Evolutionary conservation across 345 rosid genomes (phyloP), one percentile per base, ranked within the genome.

Genomic region (Cochlearia excelsa): DNA sequence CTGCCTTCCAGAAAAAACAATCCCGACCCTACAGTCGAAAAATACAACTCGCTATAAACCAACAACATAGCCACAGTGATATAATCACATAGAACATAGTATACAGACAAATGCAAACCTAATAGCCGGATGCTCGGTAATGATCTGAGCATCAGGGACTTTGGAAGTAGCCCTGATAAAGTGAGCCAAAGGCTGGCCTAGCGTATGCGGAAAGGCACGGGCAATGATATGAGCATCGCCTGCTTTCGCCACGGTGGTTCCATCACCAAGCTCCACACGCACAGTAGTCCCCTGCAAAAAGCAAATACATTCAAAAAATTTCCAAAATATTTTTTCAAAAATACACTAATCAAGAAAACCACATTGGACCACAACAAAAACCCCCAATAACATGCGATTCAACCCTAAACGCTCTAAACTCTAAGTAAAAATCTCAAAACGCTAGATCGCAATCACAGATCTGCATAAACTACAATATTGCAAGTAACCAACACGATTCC

Each of bases 1-100:
- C 57, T 93, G 99, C 73, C 99, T 86, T 53, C 99, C 99, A 68
- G 88, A 83, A 63, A 93, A 89, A 62, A 89, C 89, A 57, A 93
- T 56, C 59, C 97, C 99, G 1, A 89, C 97, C 86, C 97, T 92
- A 76, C 59, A 35, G 47, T 33, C 35, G 35, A 33, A 68, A 6
- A 61, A 44, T 6, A n/a, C 16, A 69, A 23, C 48, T 37, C 40
- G 30, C 48, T 55, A 1, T 26, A 51, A 33, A 33, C 1, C 54
- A 64, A 49, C 53, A 37, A 40, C 39, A 30, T 1, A 57, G 39
- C 6, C 50, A 2, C 54, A 60, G 31, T 28, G 35, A 28, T 30
- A 59, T 41, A 27, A 9, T 51, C 61, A 68, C 3, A 33, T 50
- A 61, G 44, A 53, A 10, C 8, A 60, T 5, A 61, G 26, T 29